phyloP scores from a whole-genome alignment of 2,329 filamentous ascomycete genomes.

The Curvularia eragrostidis region DNA sequence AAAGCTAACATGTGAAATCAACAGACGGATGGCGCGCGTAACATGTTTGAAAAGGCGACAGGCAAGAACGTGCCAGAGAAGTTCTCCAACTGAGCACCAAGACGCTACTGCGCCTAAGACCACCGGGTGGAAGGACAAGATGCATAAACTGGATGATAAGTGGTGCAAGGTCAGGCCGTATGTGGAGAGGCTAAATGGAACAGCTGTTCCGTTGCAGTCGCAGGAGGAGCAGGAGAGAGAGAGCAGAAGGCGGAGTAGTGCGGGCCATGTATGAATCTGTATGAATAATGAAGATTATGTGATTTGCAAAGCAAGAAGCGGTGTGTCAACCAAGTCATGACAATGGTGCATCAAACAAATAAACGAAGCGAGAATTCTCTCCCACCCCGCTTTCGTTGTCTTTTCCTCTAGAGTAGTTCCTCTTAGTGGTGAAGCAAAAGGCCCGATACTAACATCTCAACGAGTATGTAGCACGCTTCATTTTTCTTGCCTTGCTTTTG shows the following conservation, averaged over 20 bases:
- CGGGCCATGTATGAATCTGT: too few species aligned
- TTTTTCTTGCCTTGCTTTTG: background rate
- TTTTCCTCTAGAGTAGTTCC: background rate
- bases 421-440: background rate
- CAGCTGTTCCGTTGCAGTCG: constrained; percentile 10
- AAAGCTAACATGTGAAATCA: background rate
- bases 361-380: too few species aligned
- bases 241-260: background rate
- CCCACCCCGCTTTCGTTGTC: too few species aligned
- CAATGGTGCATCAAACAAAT: too few species aligned
- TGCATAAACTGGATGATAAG: constrained; percentile 16
- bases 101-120: background rate
- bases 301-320: too few species aligned
- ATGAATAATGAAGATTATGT: too few species aligned
- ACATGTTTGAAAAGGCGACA: constrained; percentile 59
- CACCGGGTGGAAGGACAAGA: constrained; percentile 3
- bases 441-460: background rate
- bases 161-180: constrained; percentile 23
- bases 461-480: background rate
- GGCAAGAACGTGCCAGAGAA: constrained; percentile 59
- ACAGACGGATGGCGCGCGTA: constrained; percentile 57
- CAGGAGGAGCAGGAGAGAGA: background rate
- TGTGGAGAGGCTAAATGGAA: constrained; percentile 23
- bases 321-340: background rate
- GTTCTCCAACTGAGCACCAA: constrained; percentile 53